These are phyloP conservation scores for Plasmodium fragile DNA, from an alignment of 169 alveolate genomes.

Conservation along the genomic window DNA sequence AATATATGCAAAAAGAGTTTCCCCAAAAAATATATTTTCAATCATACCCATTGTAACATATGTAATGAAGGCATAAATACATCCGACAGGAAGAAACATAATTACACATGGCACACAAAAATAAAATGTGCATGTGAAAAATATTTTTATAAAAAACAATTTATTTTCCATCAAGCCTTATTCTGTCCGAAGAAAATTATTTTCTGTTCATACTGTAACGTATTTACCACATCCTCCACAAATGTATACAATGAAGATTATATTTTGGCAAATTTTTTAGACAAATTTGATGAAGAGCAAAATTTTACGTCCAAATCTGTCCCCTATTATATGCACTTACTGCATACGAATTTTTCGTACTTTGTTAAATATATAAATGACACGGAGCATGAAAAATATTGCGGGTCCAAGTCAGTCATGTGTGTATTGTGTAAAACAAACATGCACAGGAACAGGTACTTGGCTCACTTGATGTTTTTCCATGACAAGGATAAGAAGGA, in stretches of 20 bases:
- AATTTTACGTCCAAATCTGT: conserved; percentile 12
- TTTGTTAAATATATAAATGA: conserved; percentile 36
- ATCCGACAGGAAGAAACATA: conserved; percentile 24
- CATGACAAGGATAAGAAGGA: conserved; percentile 47
- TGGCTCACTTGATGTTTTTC: conserved; percentile 12
- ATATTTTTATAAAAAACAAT: conserved; percentile 52
- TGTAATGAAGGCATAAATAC: conserved; percentile 55
- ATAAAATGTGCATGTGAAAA: conserved; percentile 57
- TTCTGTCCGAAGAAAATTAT: conserved; percentile 66
- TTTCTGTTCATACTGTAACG: conserved; percentile 37
- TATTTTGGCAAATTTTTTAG: conserved; percentile 49
- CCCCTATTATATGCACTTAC: conserved; percentile 12
- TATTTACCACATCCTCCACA: conserved; percentile 19
- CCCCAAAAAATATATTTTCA: conserved; percentile 9
- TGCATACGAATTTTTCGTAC: conserved; percentile 23
- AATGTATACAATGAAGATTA: conserved; percentile 47
- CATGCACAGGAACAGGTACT: conserved; percentile 38
- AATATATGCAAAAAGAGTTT: conserved; percentile 47
- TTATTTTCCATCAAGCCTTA: conserved; percentile 61
- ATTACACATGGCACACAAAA: conserved; percentile 50
- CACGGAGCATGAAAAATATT: conserved; percentile 67
- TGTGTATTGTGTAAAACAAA: conserved; percentile 29
- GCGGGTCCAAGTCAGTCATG: conserved; percentile 50
- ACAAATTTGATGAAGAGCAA: conserved; percentile 16
- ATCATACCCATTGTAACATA: conserved; percentile 60